Conservation (phyloP, 2,329 filamentous ascomycete species). For the Leptosphaerulina australis region DNA sequence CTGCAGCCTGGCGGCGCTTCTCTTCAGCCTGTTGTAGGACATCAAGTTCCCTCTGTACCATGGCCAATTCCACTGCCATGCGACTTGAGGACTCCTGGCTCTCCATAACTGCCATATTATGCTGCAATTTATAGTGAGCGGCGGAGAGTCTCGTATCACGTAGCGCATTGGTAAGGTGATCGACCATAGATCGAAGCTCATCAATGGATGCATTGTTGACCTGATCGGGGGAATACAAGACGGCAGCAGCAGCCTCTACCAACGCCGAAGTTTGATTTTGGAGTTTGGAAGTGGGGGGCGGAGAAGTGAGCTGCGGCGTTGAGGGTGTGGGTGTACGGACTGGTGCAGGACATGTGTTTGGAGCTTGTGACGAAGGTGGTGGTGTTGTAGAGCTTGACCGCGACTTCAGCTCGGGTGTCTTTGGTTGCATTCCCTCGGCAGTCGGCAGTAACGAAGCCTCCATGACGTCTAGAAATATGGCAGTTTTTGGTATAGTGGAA, state of each 20-base stretch:
- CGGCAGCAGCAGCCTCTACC: slow-evolving; percentile 45
- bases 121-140: slow-evolving; percentile 89
- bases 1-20: slow-evolving; percentile 64
- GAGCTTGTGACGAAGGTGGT: slow-evolving; percentile 66
- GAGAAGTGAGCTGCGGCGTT: slow-evolving; percentile 55
- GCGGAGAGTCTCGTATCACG: slow-evolving; percentile 78
- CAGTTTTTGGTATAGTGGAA: neutral
- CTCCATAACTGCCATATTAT: slow-evolving; percentile 81
- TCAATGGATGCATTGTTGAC: slow-evolving; percentile 59
- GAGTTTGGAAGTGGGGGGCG: slow-evolving; percentile 52
- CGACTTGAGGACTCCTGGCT: slow-evolving; percentile 84
- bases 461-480: slow-evolving; percentile 3
- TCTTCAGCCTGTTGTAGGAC: slow-evolving; percentile 78
- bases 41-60: slow-evolving; percentile 87
- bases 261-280: slow-evolving; percentile 34
- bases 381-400: slow-evolving; percentile 61
- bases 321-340: slow-evolving; percentile 59
- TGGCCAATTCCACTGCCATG: slow-evolving; percentile 87
- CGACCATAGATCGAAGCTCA: slow-evolving; percentile 61
- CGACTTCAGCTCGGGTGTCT: slow-evolving; percentile 32
- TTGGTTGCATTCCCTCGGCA: slow-evolving; percentile 37
- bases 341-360: slow-evolving; percentile 46
- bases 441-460: slow-evolving; percentile 40
- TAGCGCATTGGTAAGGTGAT: slow-evolving; percentile 59
- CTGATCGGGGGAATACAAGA: slow-evolving; percentile 57